phyloP scores from a whole-genome alignment of 78 protist species.

The Polysphondylium violaceum region DNA sequence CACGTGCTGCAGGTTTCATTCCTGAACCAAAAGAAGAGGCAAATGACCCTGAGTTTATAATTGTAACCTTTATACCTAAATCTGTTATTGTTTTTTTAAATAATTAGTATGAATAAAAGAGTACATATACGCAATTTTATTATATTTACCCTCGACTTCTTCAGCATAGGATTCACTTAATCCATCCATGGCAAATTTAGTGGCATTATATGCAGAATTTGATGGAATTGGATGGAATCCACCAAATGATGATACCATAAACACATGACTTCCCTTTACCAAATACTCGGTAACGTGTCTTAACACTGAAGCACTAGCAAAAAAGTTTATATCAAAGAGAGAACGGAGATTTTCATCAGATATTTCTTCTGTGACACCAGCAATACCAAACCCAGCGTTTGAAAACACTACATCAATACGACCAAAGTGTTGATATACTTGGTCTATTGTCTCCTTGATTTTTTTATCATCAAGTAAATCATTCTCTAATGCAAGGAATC shows the following conservation, averaged over 20 bases:
- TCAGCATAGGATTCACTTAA: neutral
- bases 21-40: too few relatives aligned
- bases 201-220: neutral
- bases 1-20: too few relatives aligned
- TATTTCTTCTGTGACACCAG: neutral
- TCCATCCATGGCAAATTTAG: constrained; percentile 36
- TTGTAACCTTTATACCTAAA: too few relatives aligned
- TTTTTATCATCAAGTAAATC: neutral
- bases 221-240: too few relatives aligned
- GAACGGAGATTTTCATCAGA: neutral
- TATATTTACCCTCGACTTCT: too few relatives aligned
- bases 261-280: too few relatives aligned
- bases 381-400: neutral
- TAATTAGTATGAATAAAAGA: too few relatives aligned
- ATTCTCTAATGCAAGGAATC: constrained; percentile 3
- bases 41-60: too few relatives aligned
- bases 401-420: neutral
- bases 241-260: too few relatives aligned
- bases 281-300: too few relatives aligned
- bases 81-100: too few relatives aligned
- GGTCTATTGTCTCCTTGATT: neutral
- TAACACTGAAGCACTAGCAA: neutral
- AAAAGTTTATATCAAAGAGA: constrained; percentile 1
- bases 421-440: neutral
- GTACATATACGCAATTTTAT: too few relatives aligned